Base-by-base conservation (phyloP, 768 basidiomycete genomes). In the Leccinum fibrillosum region DNA sequence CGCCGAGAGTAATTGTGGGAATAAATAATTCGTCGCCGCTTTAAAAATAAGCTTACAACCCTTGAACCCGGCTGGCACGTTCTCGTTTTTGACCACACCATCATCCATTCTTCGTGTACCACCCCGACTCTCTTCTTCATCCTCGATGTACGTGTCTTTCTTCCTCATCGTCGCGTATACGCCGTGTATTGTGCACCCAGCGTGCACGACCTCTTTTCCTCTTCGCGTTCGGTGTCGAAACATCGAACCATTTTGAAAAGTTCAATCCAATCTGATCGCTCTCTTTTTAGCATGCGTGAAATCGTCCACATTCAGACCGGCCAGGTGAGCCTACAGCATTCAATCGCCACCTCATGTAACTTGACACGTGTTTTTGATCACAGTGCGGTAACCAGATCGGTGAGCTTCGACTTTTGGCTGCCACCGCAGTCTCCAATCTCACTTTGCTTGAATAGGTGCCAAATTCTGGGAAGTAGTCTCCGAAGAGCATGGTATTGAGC, bases 361-460 rank as follows among this genome's bases (percentile, higher is more conserved):
- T 74, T 66, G 2, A 67, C 73, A 57, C 56, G 62, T 65, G 57
- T 62, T 64, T 69, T 71, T 62, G 61, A 66, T 69, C 32, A 44
- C 66, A 88, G 92, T 98, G 96, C 75, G 96, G 96, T 84, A 98
- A 98, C 91, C 95, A 98, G 83, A 96, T 97, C 75, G 95, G 95
- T 94, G 66, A 66, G 86, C 71, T 68, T 65, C 59, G 62, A 11
- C 58, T 68, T 65, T 53, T 64, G 34, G 32, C 15, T 28, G 37
- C 21, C 57, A 42, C 51, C 60, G 57, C 62, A 53, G 61, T 53
- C 37, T 15, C 54, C 64, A 59, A 58, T 64, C 50, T 60, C 54
- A 49, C 64, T 48, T 64, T 58, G 57, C 26, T 53, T 28, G 55
- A 69, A 21, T 47, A 92, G 91, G 91, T 88, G 89, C 90, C 78